A percentile compares a stretch with the other conserved stretches of the same genome.
Conservation (phyloP, 2,329 filamentous ascomycete genomes). For the Trichoderma gracile region DNA sequence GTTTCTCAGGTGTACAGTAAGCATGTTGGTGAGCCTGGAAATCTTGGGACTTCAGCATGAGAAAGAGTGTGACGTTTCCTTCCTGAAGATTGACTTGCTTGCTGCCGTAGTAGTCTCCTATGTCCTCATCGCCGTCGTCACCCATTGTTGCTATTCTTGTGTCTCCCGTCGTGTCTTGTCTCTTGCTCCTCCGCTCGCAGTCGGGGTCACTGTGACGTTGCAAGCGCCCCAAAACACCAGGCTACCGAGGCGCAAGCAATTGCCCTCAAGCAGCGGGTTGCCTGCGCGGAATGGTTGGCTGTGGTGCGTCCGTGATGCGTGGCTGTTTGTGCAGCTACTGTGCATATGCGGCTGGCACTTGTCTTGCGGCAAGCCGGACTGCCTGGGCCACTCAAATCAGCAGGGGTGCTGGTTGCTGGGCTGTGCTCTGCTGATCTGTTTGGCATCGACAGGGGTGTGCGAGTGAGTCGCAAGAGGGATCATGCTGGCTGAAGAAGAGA, state of each 20-base stretch:
- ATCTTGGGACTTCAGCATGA: not conserved
- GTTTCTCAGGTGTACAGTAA: not conserved
- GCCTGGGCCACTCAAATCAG: slow-evolving; percentile 8
- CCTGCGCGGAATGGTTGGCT: slow-evolving; percentile 23
- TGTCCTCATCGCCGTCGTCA: not conserved
- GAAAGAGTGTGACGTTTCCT: not conserved
- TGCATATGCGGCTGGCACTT: not conserved
- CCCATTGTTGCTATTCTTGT: slow-evolving; percentile 19
- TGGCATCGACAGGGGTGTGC: slow-evolving; percentile 4
- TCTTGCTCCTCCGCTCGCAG: not conserved
- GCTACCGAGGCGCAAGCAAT: slow-evolving; percentile 7
- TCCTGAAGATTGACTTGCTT: not conserved
- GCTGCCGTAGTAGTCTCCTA: not conserved
- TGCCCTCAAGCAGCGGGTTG: not conserved
- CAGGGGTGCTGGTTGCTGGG: slow-evolving; percentile 18
- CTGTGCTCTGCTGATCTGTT: slow-evolving; percentile 21
- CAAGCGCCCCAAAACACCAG: slow-evolving; percentile 9
- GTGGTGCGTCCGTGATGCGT: slow-evolving; percentile 8
- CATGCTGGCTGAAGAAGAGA: not conserved
- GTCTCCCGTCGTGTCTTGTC: not conserved
- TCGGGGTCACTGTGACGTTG: slow-evolving; percentile 12
- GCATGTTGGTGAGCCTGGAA: not conserved
- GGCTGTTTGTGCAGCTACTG: slow-evolving; percentile 12
- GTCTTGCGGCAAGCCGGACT: not conserved
- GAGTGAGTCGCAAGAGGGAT: slow-evolving; percentile 10